These are phyloP conservation scores for Ampelomyces quisqualis DNA, from an alignment of 2,329 filamentous ascomycete genomes.

Conservation along the genomic window DNA sequence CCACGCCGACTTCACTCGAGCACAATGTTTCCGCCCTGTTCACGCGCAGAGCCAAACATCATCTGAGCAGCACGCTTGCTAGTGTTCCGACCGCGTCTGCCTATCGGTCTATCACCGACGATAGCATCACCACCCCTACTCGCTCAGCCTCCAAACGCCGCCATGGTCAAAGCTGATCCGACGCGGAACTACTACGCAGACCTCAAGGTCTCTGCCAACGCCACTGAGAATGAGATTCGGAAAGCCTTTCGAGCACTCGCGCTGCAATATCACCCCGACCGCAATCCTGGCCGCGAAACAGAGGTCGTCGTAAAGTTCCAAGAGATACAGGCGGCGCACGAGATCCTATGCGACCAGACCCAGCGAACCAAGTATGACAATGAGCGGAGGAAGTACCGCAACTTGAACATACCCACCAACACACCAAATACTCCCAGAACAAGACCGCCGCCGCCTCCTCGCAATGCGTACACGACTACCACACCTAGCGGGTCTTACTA, in stretches of 20 bases:
- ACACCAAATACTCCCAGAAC: conserved; percentile 45
- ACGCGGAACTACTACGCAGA: conserved; percentile 82
- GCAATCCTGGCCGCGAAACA: conserved; percentile 78
- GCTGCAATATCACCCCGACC: conserved; percentile 83
- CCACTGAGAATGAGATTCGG: conserved; percentile 74
- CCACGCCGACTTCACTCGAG: conserved; percentile 3
- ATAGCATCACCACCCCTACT: not conserved
- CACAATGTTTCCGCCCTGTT: conserved; percentile 27
- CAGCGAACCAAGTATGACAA: conserved; percentile 62
- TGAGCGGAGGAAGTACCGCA: conserved; percentile 54
- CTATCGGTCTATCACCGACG: conserved; percentile 7
- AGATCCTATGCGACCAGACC: conserved; percentile 66
- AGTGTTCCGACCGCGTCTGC: no score
- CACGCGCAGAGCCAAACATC: conserved; percentile 29
- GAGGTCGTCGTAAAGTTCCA: conserved; percentile 83
- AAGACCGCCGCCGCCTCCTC: conserved; percentile 48
- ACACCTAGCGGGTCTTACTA: conserved; percentile 39
- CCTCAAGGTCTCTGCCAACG: conserved; percentile 68
- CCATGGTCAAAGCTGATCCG: conserved; percentile 68
- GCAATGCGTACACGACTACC: conserved; percentile 46
- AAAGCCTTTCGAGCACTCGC: conserved; percentile 85
- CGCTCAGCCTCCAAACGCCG: conserved; percentile 12
- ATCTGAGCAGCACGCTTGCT: conserved; percentile 40
- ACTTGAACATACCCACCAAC: conserved; percentile 33
- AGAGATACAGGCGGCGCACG: conserved; percentile 81